phyloP scores from a whole-genome alignment of 179 eudicot species.

The Silene coronaria region DNA sequence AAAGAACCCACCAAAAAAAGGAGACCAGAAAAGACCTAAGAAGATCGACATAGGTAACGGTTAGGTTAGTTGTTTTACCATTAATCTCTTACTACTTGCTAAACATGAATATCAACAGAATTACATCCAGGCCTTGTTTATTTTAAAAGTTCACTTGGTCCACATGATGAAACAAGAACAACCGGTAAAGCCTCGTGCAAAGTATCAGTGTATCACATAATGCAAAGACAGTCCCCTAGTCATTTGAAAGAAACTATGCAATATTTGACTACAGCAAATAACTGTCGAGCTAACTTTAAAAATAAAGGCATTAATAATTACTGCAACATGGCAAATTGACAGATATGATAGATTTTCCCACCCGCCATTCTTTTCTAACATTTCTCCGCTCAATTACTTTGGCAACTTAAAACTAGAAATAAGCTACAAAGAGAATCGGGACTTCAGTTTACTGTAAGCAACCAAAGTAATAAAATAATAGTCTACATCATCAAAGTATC shows the following conservation, averaged over 20 bases:
- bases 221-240: not conserved
- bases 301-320: not conserved
- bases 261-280: not conserved
- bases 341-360: not conserved
- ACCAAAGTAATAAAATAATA: constrained; percentile 1
- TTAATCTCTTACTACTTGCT: not conserved
- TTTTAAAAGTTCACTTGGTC: not conserved
- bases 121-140: not conserved
- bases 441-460: not conserved
- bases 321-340: not conserved
- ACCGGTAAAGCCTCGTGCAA: not conserved
- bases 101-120: not conserved
- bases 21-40: not conserved
- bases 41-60: not conserved
- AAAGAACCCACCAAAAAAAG: not conserved
- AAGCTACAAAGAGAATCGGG: not conserved
- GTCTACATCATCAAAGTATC: not conserved
- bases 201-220: not conserved
- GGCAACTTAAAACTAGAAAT: not conserved
- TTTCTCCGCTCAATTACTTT: not conserved
- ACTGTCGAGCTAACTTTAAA: not conserved
- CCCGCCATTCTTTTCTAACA: not conserved
- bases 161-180: constrained; percentile 11
- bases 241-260: not conserved
- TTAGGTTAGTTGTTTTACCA: not conserved